Conservation (phyloP, 2,329 filamentous ascomycete species). For the Plenodomus biglobosus region DNA sequence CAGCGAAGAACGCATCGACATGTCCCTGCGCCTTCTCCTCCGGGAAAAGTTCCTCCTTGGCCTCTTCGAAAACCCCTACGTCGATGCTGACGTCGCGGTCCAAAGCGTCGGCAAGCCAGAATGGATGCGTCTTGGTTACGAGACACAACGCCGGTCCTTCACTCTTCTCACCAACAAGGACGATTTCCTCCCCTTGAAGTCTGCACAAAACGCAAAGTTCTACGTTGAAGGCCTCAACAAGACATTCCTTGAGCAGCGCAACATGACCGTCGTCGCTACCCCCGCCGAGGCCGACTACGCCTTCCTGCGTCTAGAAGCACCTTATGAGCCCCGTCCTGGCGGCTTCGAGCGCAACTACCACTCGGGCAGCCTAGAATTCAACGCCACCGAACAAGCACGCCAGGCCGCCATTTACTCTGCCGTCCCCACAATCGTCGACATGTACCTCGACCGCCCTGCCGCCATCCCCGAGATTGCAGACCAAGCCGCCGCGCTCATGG, state of each 20-base stretch:
- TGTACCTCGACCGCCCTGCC: constrained; percentile 50
- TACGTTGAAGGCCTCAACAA: constrained; percentile 43
- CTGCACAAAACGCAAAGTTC: constrained; percentile 26
- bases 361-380: constrained; percentile 48
- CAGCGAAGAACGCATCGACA: constrained; percentile 50
- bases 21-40: constrained; percentile 51
- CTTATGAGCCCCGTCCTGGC: constrained; percentile 47
- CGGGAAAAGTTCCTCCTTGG: constrained; percentile 56
- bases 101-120: constrained; percentile 50
- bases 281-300: constrained; percentile 48
- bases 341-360: constrained; percentile 48
- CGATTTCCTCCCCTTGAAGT: constrained; percentile 32
- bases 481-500: constrained; percentile 43
- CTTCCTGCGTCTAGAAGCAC: constrained; percentile 45
- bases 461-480: constrained; percentile 49
- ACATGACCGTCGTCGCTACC: constrained; percentile 37
- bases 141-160: constrained; percentile 43
- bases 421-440: constrained; percentile 48
- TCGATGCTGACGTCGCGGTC: constrained; percentile 49
- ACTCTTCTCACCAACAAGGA: constrained; percentile 44
- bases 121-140: constrained; percentile 45
- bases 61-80: constrained; percentile 56
- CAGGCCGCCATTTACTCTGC: constrained; percentile 45
- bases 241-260: constrained; percentile 34
- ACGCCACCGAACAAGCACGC: constrained; percentile 42